Conservation (phyloP, 768 basidiomycete species). For the Phanerochaete sordida region DNA sequence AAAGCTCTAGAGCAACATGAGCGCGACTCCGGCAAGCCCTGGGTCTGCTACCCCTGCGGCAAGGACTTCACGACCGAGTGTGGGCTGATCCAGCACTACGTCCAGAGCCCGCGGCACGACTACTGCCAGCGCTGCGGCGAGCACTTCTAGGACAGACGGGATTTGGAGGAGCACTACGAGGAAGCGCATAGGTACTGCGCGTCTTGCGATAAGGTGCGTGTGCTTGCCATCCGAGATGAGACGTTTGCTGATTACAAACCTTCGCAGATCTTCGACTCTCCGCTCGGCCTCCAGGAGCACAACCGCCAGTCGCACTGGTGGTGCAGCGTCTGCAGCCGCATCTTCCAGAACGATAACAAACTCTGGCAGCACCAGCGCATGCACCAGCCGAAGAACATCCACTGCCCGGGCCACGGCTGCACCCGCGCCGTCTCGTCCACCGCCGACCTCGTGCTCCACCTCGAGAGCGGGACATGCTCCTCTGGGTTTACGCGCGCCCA, state of each 20-base stretch:
- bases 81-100: slow-evolving; percentile 16
- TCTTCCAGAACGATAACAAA: slow-evolving; percentile 37
- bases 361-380: slow-evolving; percentile 43
- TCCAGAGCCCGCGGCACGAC: slow-evolving; percentile 17
- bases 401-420: slow-evolving; percentile 40
- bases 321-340: slow-evolving; percentile 1
- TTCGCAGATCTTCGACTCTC: slow-evolving; percentile 1
- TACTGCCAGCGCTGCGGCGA: slow-evolving; percentile 14
- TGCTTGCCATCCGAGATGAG: not conserved
- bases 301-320: slow-evolving; percentile 6
- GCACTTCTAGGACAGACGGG: slow-evolving; percentile 8
- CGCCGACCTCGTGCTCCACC: slow-evolving; percentile 55
- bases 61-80: slow-evolving; percentile 35
- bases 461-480: slow-evolving; percentile 53
- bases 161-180: slow-evolving; percentile 11
- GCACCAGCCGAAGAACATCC: slow-evolving; percentile 37
- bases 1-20: slow-evolving; percentile 25
- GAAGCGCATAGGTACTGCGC: slow-evolving; percentile 10
- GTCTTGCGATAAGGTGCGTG: slow-evolving; percentile 4
- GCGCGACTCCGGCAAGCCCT: slow-evolving; percentile 30
- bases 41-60: slow-evolving; percentile 43
- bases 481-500: slow-evolving; percentile 41
- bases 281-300: slow-evolving; percentile 10
- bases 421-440: slow-evolving; percentile 41
- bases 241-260: not conserved